A percentile compares a stretch with the other conserved stretches of the same genome.
Evolutionary conservation across 1,284 basidiomycete species (phyloP).

Genomic region (Malassezia slooffiae): DNA sequence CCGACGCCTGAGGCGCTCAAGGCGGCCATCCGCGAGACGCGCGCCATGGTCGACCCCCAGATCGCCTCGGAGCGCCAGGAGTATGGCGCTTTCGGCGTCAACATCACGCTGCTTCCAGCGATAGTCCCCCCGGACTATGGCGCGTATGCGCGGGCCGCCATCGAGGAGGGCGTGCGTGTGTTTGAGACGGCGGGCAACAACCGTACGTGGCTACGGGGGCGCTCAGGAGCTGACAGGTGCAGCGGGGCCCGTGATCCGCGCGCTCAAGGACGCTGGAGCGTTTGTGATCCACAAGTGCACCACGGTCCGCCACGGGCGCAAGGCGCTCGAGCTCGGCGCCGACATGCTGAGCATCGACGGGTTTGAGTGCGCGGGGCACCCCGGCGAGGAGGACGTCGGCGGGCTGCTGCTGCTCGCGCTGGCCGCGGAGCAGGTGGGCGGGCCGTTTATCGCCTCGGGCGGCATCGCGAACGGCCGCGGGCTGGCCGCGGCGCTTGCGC

Average conservation of each 20-base stretch:
- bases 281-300: slow-evolving; percentile 86
- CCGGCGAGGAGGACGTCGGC: slow-evolving; percentile 87
- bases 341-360: slow-evolving; percentile 56
- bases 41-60: slow-evolving; percentile 26
- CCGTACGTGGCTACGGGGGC: slow-evolving; percentile 51
- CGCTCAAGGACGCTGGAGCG: slow-evolving; percentile 63
- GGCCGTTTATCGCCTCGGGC: slow-evolving; percentile 81
- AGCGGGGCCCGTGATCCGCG: slow-evolving; percentile 66
- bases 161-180: slow-evolving; percentile 76
- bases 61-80: slow-evolving; percentile 24
- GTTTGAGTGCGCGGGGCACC: slow-evolving; percentile 69
- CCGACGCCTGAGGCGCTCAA: slow-evolving; percentile 72
- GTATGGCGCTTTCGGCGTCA: slow-evolving; percentile 57
- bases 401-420: slow-evolving; percentile 80
- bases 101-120: slow-evolving; percentile 76
- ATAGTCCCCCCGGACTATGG: slow-evolving; percentile 85
- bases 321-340: slow-evolving; percentile 65
- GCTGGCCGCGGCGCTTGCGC: slow-evolving; percentile 65
- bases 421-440: slow-evolving; percentile 69
- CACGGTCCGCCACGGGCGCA: slow-evolving; percentile 53
- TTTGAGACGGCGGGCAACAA: slow-evolving; percentile 91
- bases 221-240: background rate
- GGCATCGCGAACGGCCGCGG: slow-evolving; percentile 57
- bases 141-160: slow-evolving; percentile 66
- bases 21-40: slow-evolving; percentile 70